These are phyloP conservation scores for Exophiala aquamarina DNA, from an alignment of 2,329 filamentous ascomycete species.

Conservation along the genomic window DNA sequence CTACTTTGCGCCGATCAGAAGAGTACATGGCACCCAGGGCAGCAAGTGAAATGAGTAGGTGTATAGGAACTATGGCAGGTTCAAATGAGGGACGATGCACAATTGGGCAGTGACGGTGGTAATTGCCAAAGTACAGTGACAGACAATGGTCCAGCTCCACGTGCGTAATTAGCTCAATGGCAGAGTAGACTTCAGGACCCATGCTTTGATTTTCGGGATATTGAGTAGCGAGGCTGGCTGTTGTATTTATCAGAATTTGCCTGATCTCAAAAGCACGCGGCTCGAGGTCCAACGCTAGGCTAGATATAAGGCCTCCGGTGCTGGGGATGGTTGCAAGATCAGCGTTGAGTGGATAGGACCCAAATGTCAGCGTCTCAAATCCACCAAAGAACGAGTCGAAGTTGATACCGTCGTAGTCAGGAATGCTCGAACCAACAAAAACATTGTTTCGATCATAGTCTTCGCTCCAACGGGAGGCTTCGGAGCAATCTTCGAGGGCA, in stretches of 20 bases:
- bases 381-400: conserved; percentile 23
- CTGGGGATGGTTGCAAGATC: conserved; percentile 14
- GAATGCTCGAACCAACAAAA: conserved; percentile 13
- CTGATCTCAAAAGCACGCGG: conserved; percentile 19
- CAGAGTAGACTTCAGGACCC: conserved; percentile 2
- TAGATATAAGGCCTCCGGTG: conserved; percentile 5
- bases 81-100: conserved; percentile 45
- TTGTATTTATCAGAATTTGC: conserved; percentile 15
- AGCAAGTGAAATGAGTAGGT: conserved; percentile 41
- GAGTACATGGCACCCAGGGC: conserved; percentile 50
- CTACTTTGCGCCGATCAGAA: conserved; percentile 19
- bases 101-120: conserved; percentile 46
- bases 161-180: conserved; percentile 33
- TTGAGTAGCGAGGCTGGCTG: conserved; percentile 7
- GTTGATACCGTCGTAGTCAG: conserved; percentile 10
- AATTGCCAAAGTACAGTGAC: conserved; percentile 44
- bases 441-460: conserved; percentile 18
- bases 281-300: conserved; percentile 16
- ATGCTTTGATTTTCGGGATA: conserved; percentile 14
- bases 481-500: conserved; percentile 19
- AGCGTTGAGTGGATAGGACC: conserved; percentile 11
- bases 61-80: conserved; percentile 36
- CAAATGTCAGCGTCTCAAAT: conserved; percentile 16
- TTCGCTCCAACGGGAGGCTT: conserved; percentile 23
- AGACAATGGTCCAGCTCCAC: conserved; percentile 25